Percentiles rank a stretch among this genome's conserved stretches.
phyloP scores from a whole-genome alignment of 768 basidiomycete genomes.

The Trametes cubensis region DNA sequence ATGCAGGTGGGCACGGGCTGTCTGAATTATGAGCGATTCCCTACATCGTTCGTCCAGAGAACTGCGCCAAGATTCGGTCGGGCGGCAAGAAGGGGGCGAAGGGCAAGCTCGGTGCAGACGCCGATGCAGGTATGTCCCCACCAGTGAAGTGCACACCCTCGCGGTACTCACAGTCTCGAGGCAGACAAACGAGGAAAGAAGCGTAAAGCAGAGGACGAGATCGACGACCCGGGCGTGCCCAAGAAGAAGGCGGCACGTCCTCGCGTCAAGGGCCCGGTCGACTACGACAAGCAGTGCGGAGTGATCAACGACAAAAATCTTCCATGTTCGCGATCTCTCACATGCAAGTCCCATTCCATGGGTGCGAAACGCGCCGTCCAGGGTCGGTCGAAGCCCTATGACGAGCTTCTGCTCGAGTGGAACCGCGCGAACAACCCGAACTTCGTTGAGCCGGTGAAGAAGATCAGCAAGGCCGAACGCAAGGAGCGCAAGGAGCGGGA shows the following conservation, averaged over 20 bases:
- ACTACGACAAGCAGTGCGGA: slow-evolving; percentile 91
- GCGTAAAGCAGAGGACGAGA: slow-evolving; percentile 79
- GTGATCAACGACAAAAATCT: slow-evolving; percentile 95
- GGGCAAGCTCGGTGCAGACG: slow-evolving; percentile 48
- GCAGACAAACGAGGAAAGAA: slow-evolving; percentile 66
- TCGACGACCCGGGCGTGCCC: slow-evolving; percentile 63
- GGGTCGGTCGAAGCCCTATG: slow-evolving; percentile 82
- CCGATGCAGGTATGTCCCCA: slow-evolving; percentile 41
- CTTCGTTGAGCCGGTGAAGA: slow-evolving; percentile 85
- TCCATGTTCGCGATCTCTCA: slow-evolving; percentile 92
- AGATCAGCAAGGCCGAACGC: slow-evolving; percentile 84
- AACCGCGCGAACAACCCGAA: slow-evolving; percentile 86
- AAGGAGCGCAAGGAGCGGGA: slow-evolving; percentile 83
- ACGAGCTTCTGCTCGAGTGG: slow-evolving; percentile 90
- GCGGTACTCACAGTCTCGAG: slow-evolving; percentile 5
- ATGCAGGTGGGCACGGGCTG: slow-evolving; percentile 57
- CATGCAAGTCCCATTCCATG: slow-evolving; percentile 98
- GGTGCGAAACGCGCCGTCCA: slow-evolving; percentile 91
- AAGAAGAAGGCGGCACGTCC: slow-evolving; percentile 78
- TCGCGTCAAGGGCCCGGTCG: slow-evolving; percentile 81
- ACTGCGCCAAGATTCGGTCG: slow-evolving; percentile 61
- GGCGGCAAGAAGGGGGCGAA: slow-evolving; percentile 59
- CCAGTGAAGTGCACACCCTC: neutral
- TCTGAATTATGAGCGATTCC: neutral
- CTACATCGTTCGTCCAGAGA: slow-evolving; percentile 42